phyloP scores from a whole-genome alignment of 306 rosid species.

The Canavalia gladiata region DNA sequence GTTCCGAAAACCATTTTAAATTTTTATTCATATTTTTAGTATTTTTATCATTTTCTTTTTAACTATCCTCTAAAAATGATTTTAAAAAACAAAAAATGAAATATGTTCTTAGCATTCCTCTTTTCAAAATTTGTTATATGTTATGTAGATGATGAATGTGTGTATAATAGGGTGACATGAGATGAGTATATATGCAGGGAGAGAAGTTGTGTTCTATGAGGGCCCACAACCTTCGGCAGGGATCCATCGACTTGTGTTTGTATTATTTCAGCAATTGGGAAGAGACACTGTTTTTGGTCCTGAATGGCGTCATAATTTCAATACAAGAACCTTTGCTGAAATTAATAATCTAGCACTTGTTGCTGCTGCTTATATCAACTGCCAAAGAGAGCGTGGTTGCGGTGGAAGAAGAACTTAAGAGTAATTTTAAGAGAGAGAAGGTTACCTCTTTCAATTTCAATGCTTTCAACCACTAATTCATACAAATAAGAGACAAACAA shows the following conservation, averaged over 20 bases:
- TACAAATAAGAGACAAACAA: too few relatives aligned
- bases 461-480: too few relatives aligned
- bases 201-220: slow-evolving; percentile 53
- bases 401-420: slow-evolving; percentile 72
- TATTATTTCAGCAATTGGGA: slow-evolving; percentile 78
- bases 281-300: slow-evolving; percentile 91
- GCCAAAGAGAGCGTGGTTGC: slow-evolving; percentile 82
- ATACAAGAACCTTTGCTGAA: slow-evolving; percentile 72
- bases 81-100: too few relatives aligned
- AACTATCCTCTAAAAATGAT: too few relatives aligned
- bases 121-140: too few relatives aligned
- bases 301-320: slow-evolving; percentile 90
- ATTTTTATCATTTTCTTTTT: too few relatives aligned
- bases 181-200: slow-evolving; percentile 34
- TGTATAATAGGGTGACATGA: background rate
- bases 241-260: slow-evolving; percentile 75
- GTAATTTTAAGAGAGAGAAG: background rate
- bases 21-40: too few relatives aligned
- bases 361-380: slow-evolving; percentile 73
- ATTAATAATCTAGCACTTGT: slow-evolving; percentile 77
- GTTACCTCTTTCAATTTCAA: background rate
- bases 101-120: too few relatives aligned
- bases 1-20: too few relatives aligned
- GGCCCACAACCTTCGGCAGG: slow-evolving; percentile 79
- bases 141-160: background rate